Evolutionary conservation across 306 rosid genomes (phyloP).

Genomic region (Carpinus fangiana): DNA sequence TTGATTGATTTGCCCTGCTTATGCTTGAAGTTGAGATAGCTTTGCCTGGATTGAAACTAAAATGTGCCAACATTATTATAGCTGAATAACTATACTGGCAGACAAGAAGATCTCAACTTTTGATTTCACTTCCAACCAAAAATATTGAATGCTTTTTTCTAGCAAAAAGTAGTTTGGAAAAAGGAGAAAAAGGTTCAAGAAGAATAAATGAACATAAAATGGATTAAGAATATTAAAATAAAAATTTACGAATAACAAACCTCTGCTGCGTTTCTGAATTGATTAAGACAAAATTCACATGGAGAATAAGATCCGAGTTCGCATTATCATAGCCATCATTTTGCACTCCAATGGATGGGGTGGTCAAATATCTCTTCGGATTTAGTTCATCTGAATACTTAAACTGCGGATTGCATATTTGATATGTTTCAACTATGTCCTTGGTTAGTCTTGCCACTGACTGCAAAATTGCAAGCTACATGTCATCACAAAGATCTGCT

Average conservation of each 20-base stretch:
- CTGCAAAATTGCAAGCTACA: constrained; percentile 57
- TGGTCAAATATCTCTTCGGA: constrained; percentile 92
- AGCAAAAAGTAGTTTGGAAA: not conserved
- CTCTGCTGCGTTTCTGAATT: constrained; percentile 69
- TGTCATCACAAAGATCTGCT: constrained; percentile 29
- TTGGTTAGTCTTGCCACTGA: constrained; percentile 85
- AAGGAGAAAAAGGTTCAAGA: not conserved
- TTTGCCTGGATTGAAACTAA: not conserved
- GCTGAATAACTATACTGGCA: not conserved
- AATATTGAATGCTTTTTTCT: not conserved
- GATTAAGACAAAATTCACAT: constrained; percentile 73
- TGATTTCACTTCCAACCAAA: constrained; percentile 3
- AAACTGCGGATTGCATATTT: constrained; percentile 84
- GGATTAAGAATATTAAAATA: not conserved
- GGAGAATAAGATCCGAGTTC: constrained; percentile 89
- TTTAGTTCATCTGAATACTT: constrained; percentile 91
- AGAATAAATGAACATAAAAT: not conserved
- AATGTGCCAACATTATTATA: not conserved
- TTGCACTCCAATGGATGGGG: constrained; percentile 88
- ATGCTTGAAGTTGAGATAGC: not conserved
- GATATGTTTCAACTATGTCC: constrained; percentile 87
- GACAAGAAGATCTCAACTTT: not conserved
- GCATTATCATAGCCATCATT: constrained; percentile 91
- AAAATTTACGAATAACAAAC: constrained; percentile 46
- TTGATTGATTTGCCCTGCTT: not conserved